These are phyloP conservation scores for Lachancea mirantina DNA, from an alignment of 805 yeast species.

Conservation along the genomic window DNA sequence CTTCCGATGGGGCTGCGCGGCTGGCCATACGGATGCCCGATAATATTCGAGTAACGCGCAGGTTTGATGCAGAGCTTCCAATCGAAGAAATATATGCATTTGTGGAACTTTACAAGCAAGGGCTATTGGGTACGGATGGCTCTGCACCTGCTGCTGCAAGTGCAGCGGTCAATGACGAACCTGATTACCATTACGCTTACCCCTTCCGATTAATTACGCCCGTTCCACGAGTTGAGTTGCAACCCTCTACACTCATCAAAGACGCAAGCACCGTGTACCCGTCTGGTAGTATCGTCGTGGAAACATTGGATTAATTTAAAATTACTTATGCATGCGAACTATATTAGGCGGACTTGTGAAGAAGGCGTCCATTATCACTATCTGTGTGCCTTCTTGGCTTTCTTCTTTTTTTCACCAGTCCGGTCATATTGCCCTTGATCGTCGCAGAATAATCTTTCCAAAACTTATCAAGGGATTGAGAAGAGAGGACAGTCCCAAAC, in stretches of 20 bases:
- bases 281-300: constrained; percentile 56
- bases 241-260: constrained; percentile 28
- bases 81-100: constrained; percentile 65
- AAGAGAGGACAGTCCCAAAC: constrained; percentile 63
- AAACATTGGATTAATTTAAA: constrained; percentile 16
- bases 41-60: constrained; percentile 52
- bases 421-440: constrained; percentile 64
- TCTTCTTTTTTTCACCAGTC: constrained; percentile 73
- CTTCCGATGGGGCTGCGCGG: constrained; percentile 39
- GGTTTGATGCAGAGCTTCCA: constrained; percentile 39
- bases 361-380: constrained; percentile 1
- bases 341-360: too few species aligned
- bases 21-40: constrained; percentile 61
- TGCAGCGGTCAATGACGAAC: neutral
- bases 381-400: constrained; percentile 24
- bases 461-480: constrained; percentile 55
- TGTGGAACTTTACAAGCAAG: constrained; percentile 45
- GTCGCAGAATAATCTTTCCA: constrained; percentile 70
- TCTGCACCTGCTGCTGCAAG: constrained; percentile 27
- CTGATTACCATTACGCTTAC: constrained; percentile 40
- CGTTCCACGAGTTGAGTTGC: constrained; percentile 47
- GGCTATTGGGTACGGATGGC: constrained; percentile 17
- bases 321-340: constrained; percentile 1
- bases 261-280: constrained; percentile 51
- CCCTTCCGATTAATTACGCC: constrained; percentile 47